Percentiles rank a stretch among this genome's conserved stretches.
Evolutionary conservation across 495 filamentous ascomycete genomes (phyloP).

Genomic region (Aspergillus heteromorphus): DNA sequence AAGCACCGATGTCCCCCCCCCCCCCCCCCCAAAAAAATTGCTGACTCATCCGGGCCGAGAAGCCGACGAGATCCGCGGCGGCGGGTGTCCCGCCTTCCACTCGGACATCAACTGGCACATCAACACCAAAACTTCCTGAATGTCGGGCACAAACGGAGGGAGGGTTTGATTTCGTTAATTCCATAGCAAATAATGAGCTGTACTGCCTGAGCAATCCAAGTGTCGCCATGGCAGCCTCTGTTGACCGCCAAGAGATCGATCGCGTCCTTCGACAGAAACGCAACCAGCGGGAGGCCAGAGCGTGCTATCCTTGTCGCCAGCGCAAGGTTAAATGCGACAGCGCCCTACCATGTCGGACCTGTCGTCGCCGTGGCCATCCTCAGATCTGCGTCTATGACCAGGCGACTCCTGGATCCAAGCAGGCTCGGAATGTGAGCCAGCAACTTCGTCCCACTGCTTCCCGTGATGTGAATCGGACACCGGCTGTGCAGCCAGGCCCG

Average conservation of each 20-base stretch:
- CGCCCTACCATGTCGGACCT: slow-evolving; percentile 28
- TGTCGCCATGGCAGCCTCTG: not conserved
- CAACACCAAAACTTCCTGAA: not conserved
- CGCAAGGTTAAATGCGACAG: slow-evolving; percentile 41
- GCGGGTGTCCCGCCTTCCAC: not conserved
- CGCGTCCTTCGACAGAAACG: slow-evolving; percentile 28
- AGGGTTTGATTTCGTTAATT: slow-evolving; percentile 11
- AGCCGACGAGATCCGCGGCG: not conserved
- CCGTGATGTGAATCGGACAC: not conserved
- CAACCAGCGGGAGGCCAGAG: slow-evolving; percentile 28
- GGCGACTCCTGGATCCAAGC: not conserved
- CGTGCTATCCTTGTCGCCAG: slow-evolving; percentile 37
- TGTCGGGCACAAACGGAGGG: too few relatives aligned
- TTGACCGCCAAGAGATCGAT: slow-evolving; percentile 21
- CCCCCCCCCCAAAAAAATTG: not conserved
- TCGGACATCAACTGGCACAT: not conserved
- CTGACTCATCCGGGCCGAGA: not conserved
- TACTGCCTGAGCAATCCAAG: not conserved
- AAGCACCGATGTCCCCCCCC: too few relatives aligned
- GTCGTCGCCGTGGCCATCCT: slow-evolving; percentile 26
- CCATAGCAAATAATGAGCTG: not conserved
- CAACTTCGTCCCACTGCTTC: not conserved
- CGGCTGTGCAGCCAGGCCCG: not conserved
- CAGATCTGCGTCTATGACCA: slow-evolving; percentile 34
- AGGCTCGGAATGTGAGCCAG: not conserved